Evolutionary conservation across 2,329 filamentous ascomycete species (phyloP).

Genomic region (Epichloe sibirici): DNA sequence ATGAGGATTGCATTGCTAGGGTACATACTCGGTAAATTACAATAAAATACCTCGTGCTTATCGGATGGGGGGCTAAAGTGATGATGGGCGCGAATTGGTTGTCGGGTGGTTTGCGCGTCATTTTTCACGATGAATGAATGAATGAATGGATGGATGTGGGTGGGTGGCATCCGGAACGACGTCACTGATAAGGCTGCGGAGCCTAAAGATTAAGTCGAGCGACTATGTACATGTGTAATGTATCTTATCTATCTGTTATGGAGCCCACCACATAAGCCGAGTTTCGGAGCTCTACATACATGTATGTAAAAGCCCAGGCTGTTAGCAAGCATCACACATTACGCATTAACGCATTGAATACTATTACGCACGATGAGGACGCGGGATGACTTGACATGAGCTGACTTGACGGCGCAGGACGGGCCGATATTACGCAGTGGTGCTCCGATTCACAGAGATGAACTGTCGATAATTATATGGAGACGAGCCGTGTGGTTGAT

Average conservation of each 20-base stretch:
- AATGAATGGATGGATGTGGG: no score
- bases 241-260: neutral
- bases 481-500: no score
- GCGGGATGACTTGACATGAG: neutral
- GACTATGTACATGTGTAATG: no score
- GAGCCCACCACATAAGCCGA: neutral
- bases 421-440: neutral
- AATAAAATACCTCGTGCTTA: no score
- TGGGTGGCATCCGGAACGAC: neutral
- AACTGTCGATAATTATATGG: neutral
- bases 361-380: neutral
- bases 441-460: neutral
- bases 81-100: no score
- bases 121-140: no score
- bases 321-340: no score
- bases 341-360: no score
- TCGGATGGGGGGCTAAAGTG: no score
- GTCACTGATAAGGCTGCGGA: slow-evolving; percentile 3
- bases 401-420: neutral
- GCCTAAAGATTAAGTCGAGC: neutral
- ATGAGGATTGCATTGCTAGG: no score
- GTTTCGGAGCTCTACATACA: neutral
- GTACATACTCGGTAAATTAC: no score
- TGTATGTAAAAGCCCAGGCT: neutral
- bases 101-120: no score